Evolutionary conservation across 192 early-diverging fungal species (phyloP), one percentile per base, ranked within the genome.

Genomic region (Radiomyces spectabilis): DNA sequence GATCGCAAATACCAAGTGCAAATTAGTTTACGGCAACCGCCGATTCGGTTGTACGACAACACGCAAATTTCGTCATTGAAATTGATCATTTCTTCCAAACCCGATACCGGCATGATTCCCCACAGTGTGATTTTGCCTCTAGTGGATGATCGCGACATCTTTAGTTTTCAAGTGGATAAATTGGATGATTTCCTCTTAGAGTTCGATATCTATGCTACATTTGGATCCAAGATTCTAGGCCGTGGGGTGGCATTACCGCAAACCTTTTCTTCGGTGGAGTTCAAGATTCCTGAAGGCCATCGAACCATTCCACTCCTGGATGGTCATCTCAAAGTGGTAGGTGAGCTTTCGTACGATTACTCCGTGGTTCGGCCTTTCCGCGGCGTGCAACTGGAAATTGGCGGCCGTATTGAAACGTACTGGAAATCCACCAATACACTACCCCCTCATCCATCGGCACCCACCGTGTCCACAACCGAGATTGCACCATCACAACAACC

Each of bases 381-480:
- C 41, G 93, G 93, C 39, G 83, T 88, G 1, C 78, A 85, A 35
- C 73, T 99, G 55, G 85, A 88, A 68, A 95, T 97, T 63, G 97
- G 93, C 16, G 97, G 97, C 18, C 86, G 86, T 33, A 88, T 97
- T 18, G 94, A 95, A 61, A 99, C 97, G 0, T 99, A 99, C 68
- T 99, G 97, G 97, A 99, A 97, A 76, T 88, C 92, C 4, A 95
- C 93, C 8, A 88, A 89, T 58, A 85, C 91, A 16, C 60, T 82
- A 13, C 53, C 63, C 9, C 69, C 77, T 2, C 47, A 29, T 8
- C 42, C 63, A 24, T 43, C 52, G 25, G 52, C 61, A n/a, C 62
- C 69, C 12, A 29, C 68, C 8, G 43, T 57, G 5, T 46, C 66
- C 0, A 61, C 67, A 25, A 45, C 68, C 10, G 42, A 69, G 0